Base-by-base conservation (phyloP, 805 yeast genomes). In the Wickerhamomyces alni region DNA sequence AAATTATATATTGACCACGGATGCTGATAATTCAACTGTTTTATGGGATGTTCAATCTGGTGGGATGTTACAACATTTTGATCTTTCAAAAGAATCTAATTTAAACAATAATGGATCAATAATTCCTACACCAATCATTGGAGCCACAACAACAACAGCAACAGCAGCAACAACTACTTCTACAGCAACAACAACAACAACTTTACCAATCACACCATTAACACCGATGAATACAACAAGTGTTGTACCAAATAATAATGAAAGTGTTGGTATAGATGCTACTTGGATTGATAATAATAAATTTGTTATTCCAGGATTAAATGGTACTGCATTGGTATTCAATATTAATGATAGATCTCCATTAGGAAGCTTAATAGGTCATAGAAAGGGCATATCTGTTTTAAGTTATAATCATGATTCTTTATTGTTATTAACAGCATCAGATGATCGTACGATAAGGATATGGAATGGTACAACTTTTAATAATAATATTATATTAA, bases 381-480 rank as follows among this genome's bases (percentile, higher is more conserved):
- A 87, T 57, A 65, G 71, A 9, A 74, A 75, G 34, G 66, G 77
- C 1, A 19, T 85, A 8, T 69, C 84, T 13, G 61, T 62, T 5
- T 63, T 88, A 4, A 57, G 64, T 24, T 86, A 82, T 55, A 78
- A 81, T 50, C 44, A 54, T 5, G 57, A 59, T 3, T 64, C 70
- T 13, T 76, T 75, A 47, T 58, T 82, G 24, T 63, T 89, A 30
- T 78, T 87, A 4, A 77, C 89, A 2, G 80, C 86, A 8, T 79
- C 94, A 2, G 95, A 86, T 54, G 96, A 89, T 56, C 72, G 75
- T 40, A 66, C 74, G 0, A 69, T 88, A 8, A 74, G 86, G 48
- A 66, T 87, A 17, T 89, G 96, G 95, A 75, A 71, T 51, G 82
- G 87, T 28, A 71, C 72, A 21, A 73, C 78, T 25, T 62, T 74